A percentile compares a stretch with the other conserved stretches of the same genome.
Conservation (phyloP, 2,329 filamentous ascomycete genomes). For the Trichoderma koningiopsis region DNA sequence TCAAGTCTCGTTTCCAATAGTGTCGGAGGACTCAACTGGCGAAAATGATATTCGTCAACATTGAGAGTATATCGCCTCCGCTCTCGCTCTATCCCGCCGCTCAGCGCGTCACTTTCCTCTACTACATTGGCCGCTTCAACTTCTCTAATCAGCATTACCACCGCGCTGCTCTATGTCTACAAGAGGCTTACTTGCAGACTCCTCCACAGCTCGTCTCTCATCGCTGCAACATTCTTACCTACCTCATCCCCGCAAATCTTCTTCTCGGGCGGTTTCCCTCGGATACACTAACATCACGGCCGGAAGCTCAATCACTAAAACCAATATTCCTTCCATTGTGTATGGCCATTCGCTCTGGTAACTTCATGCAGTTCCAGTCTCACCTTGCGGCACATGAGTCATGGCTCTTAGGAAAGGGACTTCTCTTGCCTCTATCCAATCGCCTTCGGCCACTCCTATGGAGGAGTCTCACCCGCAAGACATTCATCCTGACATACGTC, state of each 20-base stretch:
- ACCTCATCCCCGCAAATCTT: constrained; percentile 80
- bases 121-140: constrained; percentile 89
- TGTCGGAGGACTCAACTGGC: constrained; percentile 82
- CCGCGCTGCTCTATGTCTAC: constrained; percentile 72
- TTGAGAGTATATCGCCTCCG: constrained; percentile 79
- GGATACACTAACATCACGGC: constrained; percentile 62
- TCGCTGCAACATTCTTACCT: constrained; percentile 77
- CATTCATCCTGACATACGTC: constrained; percentile 78
- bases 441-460: constrained; percentile 81
- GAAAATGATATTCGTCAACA: constrained; percentile 86
- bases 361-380: constrained; percentile 72
- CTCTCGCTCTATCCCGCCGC: constrained; percentile 79
- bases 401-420: constrained; percentile 76
- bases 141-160: constrained; percentile 83
- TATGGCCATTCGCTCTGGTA: constrained; percentile 69
- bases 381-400: constrained; percentile 64
- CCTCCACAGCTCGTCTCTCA: constrained; percentile 66
- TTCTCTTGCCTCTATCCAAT: constrained; percentile 75
- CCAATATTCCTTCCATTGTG: constrained; percentile 74
- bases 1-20: constrained; percentile 41
- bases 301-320: constrained; percentile 60
- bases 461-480: constrained; percentile 76
- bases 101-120: constrained; percentile 89
- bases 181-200: constrained; percentile 77
- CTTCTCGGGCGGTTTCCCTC: constrained; percentile 84